Conservation (phyloP, 2,329 filamentous ascomycete species). For the Phialophora macrospora region DNA sequence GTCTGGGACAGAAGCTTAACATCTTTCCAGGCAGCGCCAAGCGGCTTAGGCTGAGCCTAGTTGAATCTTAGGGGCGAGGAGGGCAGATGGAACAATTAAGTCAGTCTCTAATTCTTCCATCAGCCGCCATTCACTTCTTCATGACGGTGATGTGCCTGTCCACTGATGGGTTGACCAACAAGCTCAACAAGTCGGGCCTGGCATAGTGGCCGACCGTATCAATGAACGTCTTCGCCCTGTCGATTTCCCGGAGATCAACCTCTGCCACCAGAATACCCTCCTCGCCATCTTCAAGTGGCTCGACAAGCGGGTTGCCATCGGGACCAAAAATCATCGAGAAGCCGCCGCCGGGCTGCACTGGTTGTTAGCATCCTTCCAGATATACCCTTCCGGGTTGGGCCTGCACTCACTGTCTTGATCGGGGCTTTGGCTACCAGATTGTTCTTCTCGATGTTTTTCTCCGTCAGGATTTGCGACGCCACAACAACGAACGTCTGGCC, state of each 20-base stretch:
- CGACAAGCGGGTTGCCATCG: slow-evolving; percentile 54
- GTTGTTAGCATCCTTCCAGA: too few relatives aligned
- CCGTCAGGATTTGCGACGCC: slow-evolving; percentile 16
- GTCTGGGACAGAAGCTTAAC: too few relatives aligned
- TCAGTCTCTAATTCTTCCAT: too few relatives aligned
- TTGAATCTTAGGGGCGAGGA: too few relatives aligned
- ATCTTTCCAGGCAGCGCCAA: too few relatives aligned
- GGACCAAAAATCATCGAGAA: slow-evolving; percentile 55
- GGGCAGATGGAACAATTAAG: too few relatives aligned
- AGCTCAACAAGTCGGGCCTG: slow-evolving; percentile 58
- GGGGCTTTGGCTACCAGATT: background rate
- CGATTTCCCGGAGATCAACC: slow-evolving; percentile 51
- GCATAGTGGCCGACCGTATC: slow-evolving; percentile 58
- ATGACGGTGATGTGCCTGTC: too few relatives aligned
- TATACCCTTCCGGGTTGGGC: too few relatives aligned
- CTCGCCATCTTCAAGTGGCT: slow-evolving; percentile 43
- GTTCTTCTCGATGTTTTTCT: slow-evolving; percentile 11
- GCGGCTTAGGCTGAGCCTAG: too few relatives aligned
- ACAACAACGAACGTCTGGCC: slow-evolving; percentile 19
- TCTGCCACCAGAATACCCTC: slow-evolving; percentile 58
- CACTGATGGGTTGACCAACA: slow-evolving; percentile 41
- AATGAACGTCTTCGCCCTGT: slow-evolving; percentile 49
- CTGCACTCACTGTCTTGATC: background rate
- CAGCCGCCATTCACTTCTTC: too few relatives aligned
- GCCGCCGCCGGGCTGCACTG: slow-evolving; percentile 46